Evolutionary conservation across 768 basidiomycete genomes (phyloP), one percentile per base, ranked within the genome.

Genomic region (Hypsizygus marmoreus): DNA sequence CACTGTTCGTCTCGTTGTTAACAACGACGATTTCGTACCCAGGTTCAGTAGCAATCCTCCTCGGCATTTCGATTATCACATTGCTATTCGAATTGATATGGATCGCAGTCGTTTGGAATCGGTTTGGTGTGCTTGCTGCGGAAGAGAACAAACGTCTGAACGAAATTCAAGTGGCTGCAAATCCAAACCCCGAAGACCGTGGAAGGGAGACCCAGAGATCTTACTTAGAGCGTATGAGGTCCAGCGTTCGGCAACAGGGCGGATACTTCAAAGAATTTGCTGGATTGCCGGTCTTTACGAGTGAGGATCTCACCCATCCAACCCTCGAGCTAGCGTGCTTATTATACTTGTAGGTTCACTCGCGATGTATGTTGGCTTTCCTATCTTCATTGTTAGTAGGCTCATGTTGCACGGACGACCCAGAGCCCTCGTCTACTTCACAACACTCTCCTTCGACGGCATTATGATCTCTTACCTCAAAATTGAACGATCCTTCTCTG

Each of bases 391-490:
- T n/a, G n/a, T n/a, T n/a, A n/a, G n/a, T n/a, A n/a, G n/a, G n/a
- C n/a, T n/a, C n/a, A n/a, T n/a, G n/a, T n/a, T n/a, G n/a, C n/a
- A n/a, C n/a, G n/a, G n/a, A n/a, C n/a, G n/a, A n/a, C n/a, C 22
- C 45, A 36, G 20, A 19, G 20, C 50, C 4, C 26, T 53, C 2
- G 10, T 56, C 10, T 54, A 47, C 39, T 45, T 49, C 41, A 55
- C 44, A 8, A 55, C 37, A 50, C 55, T 51, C 23, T 46, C 47
- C 28, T 79, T 80, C 51, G 79, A 81, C 51, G 77, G 77, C 5
- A 76, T 70, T 2, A 73, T 81, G 74, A 58, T 81, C 16, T 60
- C 68, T 0, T 81, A 71, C 57, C 65, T 81, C 24, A 80, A 80
- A 51, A 55, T 35, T 31, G 61, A 68, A 0, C 68, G 68, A 38